Conservation (phyloP, 139 green algal genomes). For the Chlorella sp. region DNA sequence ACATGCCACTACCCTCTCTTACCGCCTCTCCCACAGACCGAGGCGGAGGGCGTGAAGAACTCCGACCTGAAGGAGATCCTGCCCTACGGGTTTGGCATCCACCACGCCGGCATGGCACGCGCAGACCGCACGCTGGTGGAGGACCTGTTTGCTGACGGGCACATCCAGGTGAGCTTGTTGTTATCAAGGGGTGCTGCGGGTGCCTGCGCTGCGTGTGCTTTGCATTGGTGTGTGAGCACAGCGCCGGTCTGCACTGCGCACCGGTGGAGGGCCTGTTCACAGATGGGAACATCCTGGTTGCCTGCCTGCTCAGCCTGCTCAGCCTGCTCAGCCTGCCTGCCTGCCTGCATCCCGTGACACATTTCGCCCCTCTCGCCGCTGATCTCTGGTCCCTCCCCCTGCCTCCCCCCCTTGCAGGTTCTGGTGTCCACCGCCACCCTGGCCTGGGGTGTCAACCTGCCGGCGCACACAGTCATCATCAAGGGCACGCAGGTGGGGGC, state of each 20-base stretch:
- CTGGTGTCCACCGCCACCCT: conserved; percentile 98
- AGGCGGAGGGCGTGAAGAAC: conserved; percentile 89
- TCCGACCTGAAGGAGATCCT: conserved; percentile 90
- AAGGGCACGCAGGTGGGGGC: conserved; percentile 93
- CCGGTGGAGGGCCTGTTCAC: too few species aligned
- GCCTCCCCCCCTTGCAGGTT: conserved; percentile 67
- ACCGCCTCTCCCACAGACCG: conserved; percentile 49
- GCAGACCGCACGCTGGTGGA: conserved; percentile 96
- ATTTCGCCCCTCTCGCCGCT: neutral
- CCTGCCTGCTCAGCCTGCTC: too few species aligned
- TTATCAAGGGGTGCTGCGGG: neutral
- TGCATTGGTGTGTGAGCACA: neutral
- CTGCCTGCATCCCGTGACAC: neutral
- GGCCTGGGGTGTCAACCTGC: conserved; percentile 99
- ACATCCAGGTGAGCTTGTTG: conserved; percentile 82
- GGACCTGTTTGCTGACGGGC: conserved; percentile 96
- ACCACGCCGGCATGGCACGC: conserved; percentile 96
- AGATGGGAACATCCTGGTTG: too few species aligned
- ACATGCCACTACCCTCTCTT: neutral
- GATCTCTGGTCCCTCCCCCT: neutral
- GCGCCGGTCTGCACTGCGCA: too few species aligned
- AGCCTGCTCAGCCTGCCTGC: neutral
- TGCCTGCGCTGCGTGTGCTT: neutral
- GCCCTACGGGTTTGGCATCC: conserved; percentile 96
- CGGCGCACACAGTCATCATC: conserved; percentile 99